A percentile compares a stretch with the other conserved stretches of the same genome.
Evolutionary conservation across 169 alveolate genomes (phyloP).

Genomic region (Eimeria acervulina): DNA sequence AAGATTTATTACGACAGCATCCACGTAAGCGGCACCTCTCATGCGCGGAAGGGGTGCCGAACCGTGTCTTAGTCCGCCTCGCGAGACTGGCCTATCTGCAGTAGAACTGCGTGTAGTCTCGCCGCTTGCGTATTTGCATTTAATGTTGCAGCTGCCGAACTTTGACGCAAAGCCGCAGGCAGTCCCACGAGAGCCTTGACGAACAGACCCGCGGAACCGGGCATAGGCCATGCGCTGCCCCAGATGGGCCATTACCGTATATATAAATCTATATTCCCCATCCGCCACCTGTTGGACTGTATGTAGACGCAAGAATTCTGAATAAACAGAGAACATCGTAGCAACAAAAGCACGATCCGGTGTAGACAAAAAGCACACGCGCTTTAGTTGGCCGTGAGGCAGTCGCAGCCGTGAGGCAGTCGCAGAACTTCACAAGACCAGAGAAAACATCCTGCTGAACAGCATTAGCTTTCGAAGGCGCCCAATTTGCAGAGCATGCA

Average conservation of each 20-base stretch:
- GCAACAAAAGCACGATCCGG: neutral
- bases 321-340: neutral
- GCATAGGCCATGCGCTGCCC: slow-evolving; percentile 75
- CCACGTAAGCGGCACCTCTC: neutral
- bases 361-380: neutral
- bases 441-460: neutral
- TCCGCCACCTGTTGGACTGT: neutral
- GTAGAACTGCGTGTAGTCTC: neutral
- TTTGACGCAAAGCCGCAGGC: slow-evolving; percentile 63
- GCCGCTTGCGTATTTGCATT: neutral
- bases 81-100: neutral
- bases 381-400: neutral
- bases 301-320: slow-evolving; percentile 33
- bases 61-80: neutral
- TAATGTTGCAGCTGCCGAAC: slow-evolving; percentile 43
- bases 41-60: neutral
- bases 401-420: neutral
- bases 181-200: slow-evolving; percentile 65
- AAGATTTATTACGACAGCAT: neutral
- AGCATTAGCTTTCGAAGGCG: neutral
- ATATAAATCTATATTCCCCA: neutral
- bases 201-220: slow-evolving; percentile 53
- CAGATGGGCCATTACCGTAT: slow-evolving; percentile 13
- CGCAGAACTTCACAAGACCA: neutral
- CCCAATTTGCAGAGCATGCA: neutral